Base-by-base conservation (phyloP, 1,284 basidiomycete genomes). In the Ustilago cynodontis region DNA sequence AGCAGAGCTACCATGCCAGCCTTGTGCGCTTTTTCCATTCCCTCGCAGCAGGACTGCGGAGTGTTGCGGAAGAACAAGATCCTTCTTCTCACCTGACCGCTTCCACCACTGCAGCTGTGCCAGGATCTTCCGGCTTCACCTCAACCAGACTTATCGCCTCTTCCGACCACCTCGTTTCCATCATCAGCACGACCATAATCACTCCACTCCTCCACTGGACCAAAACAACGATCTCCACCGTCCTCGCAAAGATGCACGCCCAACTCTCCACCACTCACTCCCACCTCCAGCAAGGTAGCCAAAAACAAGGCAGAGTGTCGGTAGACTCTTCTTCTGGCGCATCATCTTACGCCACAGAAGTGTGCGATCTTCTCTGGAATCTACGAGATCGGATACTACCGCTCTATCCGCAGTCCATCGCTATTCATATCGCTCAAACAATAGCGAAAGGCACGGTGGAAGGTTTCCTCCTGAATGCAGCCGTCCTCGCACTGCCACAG, bases 401-500 rank as follows among this genome's bases (percentile, higher is more conserved):
- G 13, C 50, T 65, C 0, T 71, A 71, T 29, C 59, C 63, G 0
- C 13, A 18, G 2, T 47, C 33, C 5, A 14, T 65, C 26, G 47
- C 47, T 2, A 8, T n/a, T 2, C 22, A 22, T 2, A 11, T 71
- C 8, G 68, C 59, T 1, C 26, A 33, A 18, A 18, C 9, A 10
- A 20, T 60, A 4, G 41, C 57, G 3, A 16, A 10, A 8, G 11
- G 13, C 1, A 54, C 51, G 4, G 65, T 66, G 18, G 56, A 64
- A 22, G 1, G n/a, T 1, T 98, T 98, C 86, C 90, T 98, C 10
- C 86, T 97, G 55, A 94, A 98, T 82, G 92, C 93, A 13, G 94
- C 93, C 18, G 93, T 98, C 60, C 92, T 92, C 13, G 18, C 52
- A 11, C 11, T 63, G 20, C 57, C 68, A 4, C 3, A n/a, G 13